Evolutionary conservation across 495 filamentous ascomycete genomes (phyloP).

Genomic region (Xylaria cubensis): DNA sequence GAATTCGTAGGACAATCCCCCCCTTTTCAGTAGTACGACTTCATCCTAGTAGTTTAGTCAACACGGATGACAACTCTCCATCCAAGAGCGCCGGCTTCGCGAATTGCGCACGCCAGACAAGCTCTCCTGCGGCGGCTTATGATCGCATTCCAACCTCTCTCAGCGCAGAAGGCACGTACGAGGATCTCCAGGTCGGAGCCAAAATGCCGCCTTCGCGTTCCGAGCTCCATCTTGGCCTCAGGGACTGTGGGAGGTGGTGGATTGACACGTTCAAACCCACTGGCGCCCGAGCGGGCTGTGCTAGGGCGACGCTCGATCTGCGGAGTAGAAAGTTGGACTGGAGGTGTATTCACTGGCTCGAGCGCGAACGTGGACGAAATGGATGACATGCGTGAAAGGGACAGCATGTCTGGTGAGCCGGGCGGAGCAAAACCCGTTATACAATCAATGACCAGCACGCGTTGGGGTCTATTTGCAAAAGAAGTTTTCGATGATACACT

Average conservation of each 20-base stretch:
- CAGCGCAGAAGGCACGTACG: constrained; percentile 71
- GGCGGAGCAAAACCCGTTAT: constrained; percentile 55
- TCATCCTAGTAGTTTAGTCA: constrained; percentile 41
- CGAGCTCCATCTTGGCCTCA: constrained; percentile 55
- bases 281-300: constrained; percentile 37
- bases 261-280: constrained; percentile 40
- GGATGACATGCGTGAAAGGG: constrained; percentile 43
- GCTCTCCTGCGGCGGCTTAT: constrained; percentile 68
- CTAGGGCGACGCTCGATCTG: constrained; percentile 37
- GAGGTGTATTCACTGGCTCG: constrained; percentile 32
- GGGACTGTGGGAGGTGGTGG: constrained; percentile 41
- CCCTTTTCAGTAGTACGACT: neutral
- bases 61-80: constrained; percentile 70
- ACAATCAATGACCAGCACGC: constrained; percentile 61
- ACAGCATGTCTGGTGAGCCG: constrained; percentile 39
- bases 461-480: constrained; percentile 41
- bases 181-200: constrained; percentile 67
- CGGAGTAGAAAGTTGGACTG: constrained; percentile 29
- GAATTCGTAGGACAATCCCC: neutral
- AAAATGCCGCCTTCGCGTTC: constrained; percentile 57
- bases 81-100: constrained; percentile 71
- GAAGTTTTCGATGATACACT: constrained; percentile 38
- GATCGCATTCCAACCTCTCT: constrained; percentile 71
- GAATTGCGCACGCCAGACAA: constrained; percentile 71
- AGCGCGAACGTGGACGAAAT: constrained; percentile 41